Percentiles rank a stretch among this genome's conserved stretches.
Conservation (phyloP, 805 yeast species). For the Yamadazyma tumulicola region DNA sequence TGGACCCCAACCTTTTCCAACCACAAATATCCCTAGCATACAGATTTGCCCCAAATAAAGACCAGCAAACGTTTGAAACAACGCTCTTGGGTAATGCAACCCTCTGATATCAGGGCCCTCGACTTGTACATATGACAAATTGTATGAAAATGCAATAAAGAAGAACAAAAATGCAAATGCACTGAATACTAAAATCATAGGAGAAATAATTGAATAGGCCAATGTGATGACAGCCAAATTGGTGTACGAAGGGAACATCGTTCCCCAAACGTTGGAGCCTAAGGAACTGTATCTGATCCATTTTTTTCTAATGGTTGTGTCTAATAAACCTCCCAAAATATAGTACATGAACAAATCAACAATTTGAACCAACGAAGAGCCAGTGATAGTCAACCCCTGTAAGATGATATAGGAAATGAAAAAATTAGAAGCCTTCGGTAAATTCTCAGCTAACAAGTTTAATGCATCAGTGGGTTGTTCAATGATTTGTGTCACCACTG, state of each 20-base stretch:
- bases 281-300: slow-evolving; percentile 55
- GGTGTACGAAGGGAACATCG: slow-evolving; percentile 71
- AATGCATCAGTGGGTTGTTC: slow-evolving; percentile 57
- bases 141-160: slow-evolving; percentile 77
- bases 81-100: slow-evolving; percentile 78
- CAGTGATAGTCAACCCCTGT: slow-evolving; percentile 65
- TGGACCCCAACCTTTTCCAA: slow-evolving; percentile 96
- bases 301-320: slow-evolving; percentile 65
- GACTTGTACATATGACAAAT: slow-evolving; percentile 63
- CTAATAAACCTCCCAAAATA: slow-evolving; percentile 53
- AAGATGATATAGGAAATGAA: slow-evolving; percentile 63
- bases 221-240: slow-evolving; percentile 66
- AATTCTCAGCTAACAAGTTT: slow-evolving; percentile 56
- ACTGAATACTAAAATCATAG: slow-evolving; percentile 75
- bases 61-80: slow-evolving; percentile 86
- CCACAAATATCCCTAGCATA: slow-evolving; percentile 79
- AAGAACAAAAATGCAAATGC: slow-evolving; percentile 65
- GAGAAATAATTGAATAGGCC: slow-evolving; percentile 73
- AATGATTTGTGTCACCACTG: slow-evolving; percentile 60
- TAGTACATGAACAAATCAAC: slow-evolving; percentile 57
- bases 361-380: slow-evolving; percentile 64
- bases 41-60: slow-evolving; percentile 85
- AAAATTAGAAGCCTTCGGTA: slow-evolving; percentile 73
- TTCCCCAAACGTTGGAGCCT: slow-evolving; percentile 64
- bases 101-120: slow-evolving; percentile 79